A percentile compares a stretch with the other conserved stretches of the same genome.
phyloP scores from a whole-genome alignment of 768 basidiomycete genomes.

The Kwoniella mangroviensis region DNA sequence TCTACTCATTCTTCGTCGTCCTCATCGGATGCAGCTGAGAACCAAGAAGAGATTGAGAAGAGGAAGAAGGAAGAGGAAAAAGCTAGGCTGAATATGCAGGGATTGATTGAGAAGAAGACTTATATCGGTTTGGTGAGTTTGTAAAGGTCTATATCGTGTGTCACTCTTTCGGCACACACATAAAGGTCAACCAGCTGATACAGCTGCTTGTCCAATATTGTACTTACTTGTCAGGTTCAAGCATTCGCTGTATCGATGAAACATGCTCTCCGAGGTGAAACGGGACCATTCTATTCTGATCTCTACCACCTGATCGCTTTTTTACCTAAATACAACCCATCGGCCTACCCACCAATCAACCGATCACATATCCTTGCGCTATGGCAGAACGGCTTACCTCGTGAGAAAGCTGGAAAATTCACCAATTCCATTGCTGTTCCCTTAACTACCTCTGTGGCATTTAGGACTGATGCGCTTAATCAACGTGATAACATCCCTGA shows the following conservation, averaged over 20 bases:
- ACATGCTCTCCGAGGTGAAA: constrained; percentile 66
- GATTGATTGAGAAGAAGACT: constrained; percentile 72
- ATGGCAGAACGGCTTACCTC: constrained; percentile 48
- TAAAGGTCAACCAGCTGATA: constrained; percentile 7
- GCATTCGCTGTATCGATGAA: constrained; percentile 72
- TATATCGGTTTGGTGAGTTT: constrained; percentile 72
- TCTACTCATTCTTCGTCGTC: neutral
- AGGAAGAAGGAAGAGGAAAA: constrained; percentile 20
- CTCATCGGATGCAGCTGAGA: neutral
- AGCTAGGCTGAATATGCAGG: constrained; percentile 53
- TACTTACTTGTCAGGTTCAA: constrained; percentile 62
- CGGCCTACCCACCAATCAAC: constrained; percentile 40
- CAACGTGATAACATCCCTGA: constrained; percentile 17
- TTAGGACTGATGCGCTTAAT: constrained; percentile 15
- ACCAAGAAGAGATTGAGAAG: constrained; percentile 6
- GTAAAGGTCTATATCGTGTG: no score
- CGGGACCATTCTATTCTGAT: constrained; percentile 74
- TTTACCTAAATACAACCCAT: constrained; percentile 38
- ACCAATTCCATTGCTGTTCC: constrained; percentile 41
- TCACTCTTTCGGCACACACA: neutral
- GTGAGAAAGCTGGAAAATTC: constrained; percentile 32
- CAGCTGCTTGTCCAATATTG: no score
- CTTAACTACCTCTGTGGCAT: constrained; percentile 35
- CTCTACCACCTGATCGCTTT: constrained; percentile 51
- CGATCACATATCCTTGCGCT: constrained; percentile 40